Percentiles rank a stretch among this genome's conserved stretches.
Evolutionary conservation across 495 filamentous ascomycete species (phyloP).

Genomic region (Geopyxis carbonaria): DNA sequence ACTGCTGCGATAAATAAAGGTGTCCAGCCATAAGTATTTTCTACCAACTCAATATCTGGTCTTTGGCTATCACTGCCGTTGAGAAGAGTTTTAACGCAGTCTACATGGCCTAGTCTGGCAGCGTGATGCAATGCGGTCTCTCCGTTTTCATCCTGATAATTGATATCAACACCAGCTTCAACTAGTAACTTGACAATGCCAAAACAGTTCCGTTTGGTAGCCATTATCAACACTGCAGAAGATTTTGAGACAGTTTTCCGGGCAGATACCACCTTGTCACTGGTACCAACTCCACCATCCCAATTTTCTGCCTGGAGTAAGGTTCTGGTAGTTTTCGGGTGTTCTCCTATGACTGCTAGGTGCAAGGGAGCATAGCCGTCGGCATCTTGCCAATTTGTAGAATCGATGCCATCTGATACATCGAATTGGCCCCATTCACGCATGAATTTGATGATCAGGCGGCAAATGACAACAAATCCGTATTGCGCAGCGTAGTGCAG

Average conservation of each 20-base stretch:
- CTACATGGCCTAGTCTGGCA: conserved; percentile 66
- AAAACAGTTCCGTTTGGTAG: conserved; percentile 67
- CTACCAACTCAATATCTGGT: conserved; percentile 56
- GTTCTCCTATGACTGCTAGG: conserved; percentile 79
- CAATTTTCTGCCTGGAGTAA: conserved; percentile 67
- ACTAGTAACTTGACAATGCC: conserved; percentile 73
- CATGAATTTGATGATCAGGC: conserved; percentile 75
- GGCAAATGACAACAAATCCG: conserved; percentile 72
- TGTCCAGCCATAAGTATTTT: conserved; percentile 83
- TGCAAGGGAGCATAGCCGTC: conserved; percentile 87
- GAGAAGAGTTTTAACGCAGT: conserved; percentile 61
- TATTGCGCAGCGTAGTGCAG: conserved; percentile 94
- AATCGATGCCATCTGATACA: conserved; percentile 68
- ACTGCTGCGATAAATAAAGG: conserved; percentile 83
- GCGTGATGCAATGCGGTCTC: conserved; percentile 88
- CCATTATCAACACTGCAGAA: conserved; percentile 76
- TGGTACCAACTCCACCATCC: conserved; percentile 33
- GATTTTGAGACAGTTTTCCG: conserved; percentile 60
- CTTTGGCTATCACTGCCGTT: conserved; percentile 50
- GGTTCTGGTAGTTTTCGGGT: conserved; percentile 64
- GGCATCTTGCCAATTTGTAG: conserved; percentile 69
- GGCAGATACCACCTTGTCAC: conserved; percentile 40
- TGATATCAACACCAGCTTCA: conserved; percentile 59
- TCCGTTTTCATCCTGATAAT: conserved; percentile 84
- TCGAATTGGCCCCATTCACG: conserved; percentile 78